These are phyloP conservation scores for Plasmopara muralis DNA, from an alignment of 352 stramenopile genomes.

Conservation along the genomic window DNA sequence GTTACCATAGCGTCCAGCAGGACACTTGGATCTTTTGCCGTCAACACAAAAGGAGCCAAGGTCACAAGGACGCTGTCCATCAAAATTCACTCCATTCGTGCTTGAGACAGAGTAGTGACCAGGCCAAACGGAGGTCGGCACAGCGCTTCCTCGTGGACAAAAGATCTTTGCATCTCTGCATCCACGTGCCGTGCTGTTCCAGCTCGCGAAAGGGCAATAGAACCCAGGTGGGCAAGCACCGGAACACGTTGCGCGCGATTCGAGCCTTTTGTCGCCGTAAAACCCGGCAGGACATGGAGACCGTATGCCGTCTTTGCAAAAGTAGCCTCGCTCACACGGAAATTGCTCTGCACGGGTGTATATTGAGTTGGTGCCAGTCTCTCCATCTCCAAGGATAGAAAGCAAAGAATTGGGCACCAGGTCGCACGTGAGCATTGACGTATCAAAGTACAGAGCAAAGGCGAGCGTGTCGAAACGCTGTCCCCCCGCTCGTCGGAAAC, in stretches of 20 bases:
- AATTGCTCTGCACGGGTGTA: conserved; percentile 40
- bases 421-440: conserved; percentile 18
- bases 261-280: conserved; percentile 27
- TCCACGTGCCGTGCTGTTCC: conserved; percentile 25
- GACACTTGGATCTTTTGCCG: conserved; percentile 48
- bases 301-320: conserved; percentile 40
- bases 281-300: conserved; percentile 47
- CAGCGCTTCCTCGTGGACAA: conserved; percentile 54
- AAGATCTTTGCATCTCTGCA: conserved; percentile 40
- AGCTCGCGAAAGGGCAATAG: conserved; percentile 57
- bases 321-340: conserved; percentile 60
- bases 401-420: conserved; percentile 18
- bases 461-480: conserved; percentile 21
- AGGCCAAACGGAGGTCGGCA: conserved; percentile 40
- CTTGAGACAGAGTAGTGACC: conserved; percentile 60
- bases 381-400: conserved; percentile 7
- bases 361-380: conserved; percentile 20
- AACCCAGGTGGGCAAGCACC: conserved; percentile 43
- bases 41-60: conserved; percentile 56
- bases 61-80: conserved; percentile 55
- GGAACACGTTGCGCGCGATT: conserved; percentile 34
- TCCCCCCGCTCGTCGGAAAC: conserved; percentile 52
- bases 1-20: conserved; percentile 49
- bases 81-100: conserved; percentile 29
- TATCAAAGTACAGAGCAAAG: conserved; percentile 37